Percentiles rank a stretch among this genome's conserved stretches.
Evolutionary conservation across 495 filamentous ascomycete genomes (phyloP).

Genomic region (Thermochaetoides thermophila): DNA sequence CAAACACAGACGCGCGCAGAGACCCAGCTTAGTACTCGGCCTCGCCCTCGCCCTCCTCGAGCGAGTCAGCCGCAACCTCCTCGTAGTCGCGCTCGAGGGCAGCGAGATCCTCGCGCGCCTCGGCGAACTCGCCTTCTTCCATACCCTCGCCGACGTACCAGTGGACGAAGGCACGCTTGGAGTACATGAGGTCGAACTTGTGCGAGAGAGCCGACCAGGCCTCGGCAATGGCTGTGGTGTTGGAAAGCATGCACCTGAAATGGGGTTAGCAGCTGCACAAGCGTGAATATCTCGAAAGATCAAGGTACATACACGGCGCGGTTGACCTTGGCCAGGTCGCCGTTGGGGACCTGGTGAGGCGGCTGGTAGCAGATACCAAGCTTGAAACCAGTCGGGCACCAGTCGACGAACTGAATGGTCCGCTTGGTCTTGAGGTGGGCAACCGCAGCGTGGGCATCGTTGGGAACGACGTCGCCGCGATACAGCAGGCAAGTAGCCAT

Average conservation of each 20-base stretch:
- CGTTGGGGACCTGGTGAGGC: constrained; percentile 86
- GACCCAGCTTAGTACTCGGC: constrained; percentile 72
- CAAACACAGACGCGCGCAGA: constrained; percentile 1
- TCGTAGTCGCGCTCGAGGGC: constrained; percentile 98
- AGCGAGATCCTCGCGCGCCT: constrained; percentile 95
- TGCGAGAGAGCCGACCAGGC: constrained; percentile 93
- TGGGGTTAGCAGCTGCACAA: neutral
- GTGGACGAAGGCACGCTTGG: constrained; percentile 98
- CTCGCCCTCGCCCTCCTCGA: constrained; percentile 79
- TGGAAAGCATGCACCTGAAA: constrained; percentile 89
- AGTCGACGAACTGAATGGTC: constrained; percentile 98
- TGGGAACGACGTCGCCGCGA: constrained; percentile 94
- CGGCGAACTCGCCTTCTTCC: constrained; percentile 99
- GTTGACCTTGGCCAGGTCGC: constrained; percentile 92
- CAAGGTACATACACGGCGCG: constrained; percentile 72
- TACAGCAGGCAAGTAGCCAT: constrained; percentile 98
- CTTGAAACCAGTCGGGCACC: constrained; percentile 99
- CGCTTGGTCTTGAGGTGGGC: constrained; percentile 95
- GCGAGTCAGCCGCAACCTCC: constrained; percentile 92
- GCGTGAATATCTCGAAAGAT: constrained; percentile 1
- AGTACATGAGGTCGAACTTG: constrained; percentile 99
- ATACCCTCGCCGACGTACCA: constrained; percentile 99
- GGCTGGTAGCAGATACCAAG: constrained; percentile 99
- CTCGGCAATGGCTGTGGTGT: constrained; percentile 97
- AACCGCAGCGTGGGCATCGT: constrained; percentile 82